Base-by-base conservation (phyloP, 2,329 filamentous ascomycete genomes). In the Aotearoamyces nothofagi region DNA sequence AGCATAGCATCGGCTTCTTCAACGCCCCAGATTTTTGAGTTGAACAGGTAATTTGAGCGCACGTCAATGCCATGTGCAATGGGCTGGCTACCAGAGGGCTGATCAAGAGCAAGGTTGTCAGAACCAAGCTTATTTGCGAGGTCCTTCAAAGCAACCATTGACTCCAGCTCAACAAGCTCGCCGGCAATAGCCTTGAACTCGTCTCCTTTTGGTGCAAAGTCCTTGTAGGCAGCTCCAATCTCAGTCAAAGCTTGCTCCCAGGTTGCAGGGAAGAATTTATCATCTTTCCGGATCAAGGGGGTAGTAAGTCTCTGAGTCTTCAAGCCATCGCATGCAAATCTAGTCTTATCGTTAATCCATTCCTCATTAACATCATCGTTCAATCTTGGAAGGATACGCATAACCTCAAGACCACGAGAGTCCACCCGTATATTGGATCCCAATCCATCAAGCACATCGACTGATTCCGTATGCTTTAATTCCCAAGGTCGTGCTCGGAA, bases 321-420 rank as follows among this genome's bases (percentile, higher is more conserved):
- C 41, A 98, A 66, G 27, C 90, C 90, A 53, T 98, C 90, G 53
- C 86, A 92, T 23, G 90, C 87, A 53, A 96, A 98, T 40, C 90
- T 75, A 22, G 83, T 77, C 68, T 96, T 98, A 63, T 98, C 90
- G 57, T 96, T 90, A 55, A 98, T 96, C 90, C 90, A 98, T 57
- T 98, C 90, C 61, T 98, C 90, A 55, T 98, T 98, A 46, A 98
- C 74, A 46, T 96, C 86, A 51, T 98, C 90, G 53, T 98, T 98
- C 36, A 98, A 66, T 45, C 90, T 73, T 34, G 90, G 90, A 10
- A 94, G 52, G 35, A 98, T 68, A 45, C 90, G 78, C 86, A 98
- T 93, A 29, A 98, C 87, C 59, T 96, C 86, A 40, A 94, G 64
- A 34, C 90, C 90, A 48, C 90, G 75, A 33, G 84, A 78, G 57